Base-by-base conservation (phyloP, 2,329 filamentous ascomycete species). In the Plectosphaerella plurivora region DNA sequence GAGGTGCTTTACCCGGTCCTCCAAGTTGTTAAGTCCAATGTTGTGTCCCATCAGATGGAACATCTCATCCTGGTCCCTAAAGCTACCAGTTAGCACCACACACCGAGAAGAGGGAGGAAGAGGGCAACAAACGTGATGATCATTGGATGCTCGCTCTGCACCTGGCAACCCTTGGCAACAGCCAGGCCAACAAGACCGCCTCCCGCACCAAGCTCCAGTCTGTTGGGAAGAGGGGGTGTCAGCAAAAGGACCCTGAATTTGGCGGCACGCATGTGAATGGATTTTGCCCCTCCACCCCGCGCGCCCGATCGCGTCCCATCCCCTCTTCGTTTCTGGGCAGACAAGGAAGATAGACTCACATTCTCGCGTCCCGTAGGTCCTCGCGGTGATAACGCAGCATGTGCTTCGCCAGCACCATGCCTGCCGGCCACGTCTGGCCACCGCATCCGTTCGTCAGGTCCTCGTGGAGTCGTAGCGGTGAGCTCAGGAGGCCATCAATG, bases 381-480 rank as follows among this genome's bases (percentile, higher is more conserved):
- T 80, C 72, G 56, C 74, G 75, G 61, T 89, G 88, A 64, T 86
- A 86, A 50, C 86, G 82, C 54, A 97, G 77, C 79, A 97, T 81
- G 66, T 97, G 95, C 69, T 87, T 90, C 18, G 88, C 82, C 50
- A 99, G 76, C 15, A 94, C 82, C 84, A 96, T 88, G 11, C 94
- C 94, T 1, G 93, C 93, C 3, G 92, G 93, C 94, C 94, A 97
- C 11, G 95, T 79, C 70, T 95, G 89, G 3, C 94, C 94, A 47
- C 94, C 94, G 68, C 94, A 97, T 55, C 94, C 94, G 57, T 89
- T 83, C 53, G 82, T 83, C 47, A 96, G 79, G 69, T 97, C 92
- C 68, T 97, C 91, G 63, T 89, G 88, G 15, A 97, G 81, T 55
- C 81, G 77, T 55, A 97, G 78, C 11, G 88, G 85, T 47, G 80